Conservation (phyloP, 1,284 basidiomycete species). For the Puccinia coronata region DNA sequence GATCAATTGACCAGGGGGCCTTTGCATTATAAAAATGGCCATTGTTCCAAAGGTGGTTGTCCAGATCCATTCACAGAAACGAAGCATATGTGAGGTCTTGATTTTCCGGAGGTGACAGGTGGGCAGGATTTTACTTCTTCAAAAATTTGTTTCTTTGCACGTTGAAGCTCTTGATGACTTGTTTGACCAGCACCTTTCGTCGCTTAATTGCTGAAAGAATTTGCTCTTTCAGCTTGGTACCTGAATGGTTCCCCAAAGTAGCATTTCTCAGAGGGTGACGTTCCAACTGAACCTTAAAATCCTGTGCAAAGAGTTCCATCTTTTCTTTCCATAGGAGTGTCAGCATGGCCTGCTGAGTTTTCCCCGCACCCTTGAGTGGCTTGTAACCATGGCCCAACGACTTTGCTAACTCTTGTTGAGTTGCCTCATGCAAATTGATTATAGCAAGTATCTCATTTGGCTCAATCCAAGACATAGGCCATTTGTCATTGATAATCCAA, state of each 20-base stretch:
- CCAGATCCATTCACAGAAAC: background rate
- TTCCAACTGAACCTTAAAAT: background rate
- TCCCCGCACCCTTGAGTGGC: background rate
- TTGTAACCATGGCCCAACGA: background rate
- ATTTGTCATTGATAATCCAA: too few relatives aligned
- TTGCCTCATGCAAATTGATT: too few relatives aligned
- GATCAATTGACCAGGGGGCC: background rate
- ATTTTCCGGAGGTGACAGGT: background rate
- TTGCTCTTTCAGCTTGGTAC: background rate
- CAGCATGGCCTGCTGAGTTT: background rate
- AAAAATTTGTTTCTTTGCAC: background rate
- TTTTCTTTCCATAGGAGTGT: background rate
- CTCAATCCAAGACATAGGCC: too few relatives aligned
- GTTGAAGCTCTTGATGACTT: background rate
- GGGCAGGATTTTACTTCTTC: background rate
- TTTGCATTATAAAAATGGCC: background rate
- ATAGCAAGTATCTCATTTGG: too few relatives aligned
- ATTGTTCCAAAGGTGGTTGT: conserved; percentile 5
- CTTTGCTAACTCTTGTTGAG: background rate
- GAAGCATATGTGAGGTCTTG: background rate
- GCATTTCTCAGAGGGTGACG: background rate
- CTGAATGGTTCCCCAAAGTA: background rate
- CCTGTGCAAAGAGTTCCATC: background rate
- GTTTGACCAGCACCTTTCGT: background rate
- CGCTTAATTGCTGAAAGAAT: background rate